A percentile compares a stretch with the other conserved stretches of the same genome.
Conservation (phyloP, 108 stramenopile genomes). For the Skeletonema menzelii region DNA sequence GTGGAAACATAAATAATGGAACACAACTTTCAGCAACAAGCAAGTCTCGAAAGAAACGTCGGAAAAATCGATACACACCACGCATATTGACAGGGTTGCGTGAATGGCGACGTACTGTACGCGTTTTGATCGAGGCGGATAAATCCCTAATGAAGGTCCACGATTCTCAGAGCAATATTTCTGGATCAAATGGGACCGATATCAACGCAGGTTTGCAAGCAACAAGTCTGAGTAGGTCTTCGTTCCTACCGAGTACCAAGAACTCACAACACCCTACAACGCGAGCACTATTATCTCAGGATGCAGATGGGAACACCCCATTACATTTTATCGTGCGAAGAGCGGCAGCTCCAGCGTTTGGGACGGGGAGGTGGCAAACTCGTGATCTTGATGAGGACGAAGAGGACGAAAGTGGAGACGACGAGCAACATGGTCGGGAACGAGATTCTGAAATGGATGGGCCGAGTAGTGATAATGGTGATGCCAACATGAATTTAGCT, state of each 20-base stretch:
- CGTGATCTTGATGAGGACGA: conserved; percentile 52
- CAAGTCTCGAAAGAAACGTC: background rate
- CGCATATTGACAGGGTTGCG: conserved; percentile 16
- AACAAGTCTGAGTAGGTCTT: background rate
- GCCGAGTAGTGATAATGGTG: background rate
- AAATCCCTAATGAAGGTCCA: conserved; percentile 10
- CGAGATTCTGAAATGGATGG: background rate
- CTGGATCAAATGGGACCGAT: background rate
- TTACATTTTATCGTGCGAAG: conserved; percentile 74
- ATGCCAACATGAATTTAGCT: background rate
- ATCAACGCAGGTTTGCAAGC: background rate
- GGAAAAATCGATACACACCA: conserved; percentile 17
- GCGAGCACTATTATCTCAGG: conserved; percentile 58
- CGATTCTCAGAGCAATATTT: background rate
- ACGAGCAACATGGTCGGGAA: background rate
- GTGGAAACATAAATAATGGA: background rate
- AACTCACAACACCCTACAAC: conserved; percentile 1
- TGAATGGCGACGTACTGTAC: conserved; percentile 33
- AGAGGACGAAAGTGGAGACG: conserved; percentile 20
- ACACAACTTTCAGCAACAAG: background rate
- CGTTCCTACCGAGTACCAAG: background rate
- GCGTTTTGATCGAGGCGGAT: conserved; percentile 24
- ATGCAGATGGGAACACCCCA: conserved; percentile 78
- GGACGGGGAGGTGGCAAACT: conserved; percentile 27
- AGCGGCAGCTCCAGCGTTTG: conserved; percentile 38